Base-by-base conservation (phyloP, 2,329 filamentous ascomycete species). In the Aspergillus sp. region DNA sequence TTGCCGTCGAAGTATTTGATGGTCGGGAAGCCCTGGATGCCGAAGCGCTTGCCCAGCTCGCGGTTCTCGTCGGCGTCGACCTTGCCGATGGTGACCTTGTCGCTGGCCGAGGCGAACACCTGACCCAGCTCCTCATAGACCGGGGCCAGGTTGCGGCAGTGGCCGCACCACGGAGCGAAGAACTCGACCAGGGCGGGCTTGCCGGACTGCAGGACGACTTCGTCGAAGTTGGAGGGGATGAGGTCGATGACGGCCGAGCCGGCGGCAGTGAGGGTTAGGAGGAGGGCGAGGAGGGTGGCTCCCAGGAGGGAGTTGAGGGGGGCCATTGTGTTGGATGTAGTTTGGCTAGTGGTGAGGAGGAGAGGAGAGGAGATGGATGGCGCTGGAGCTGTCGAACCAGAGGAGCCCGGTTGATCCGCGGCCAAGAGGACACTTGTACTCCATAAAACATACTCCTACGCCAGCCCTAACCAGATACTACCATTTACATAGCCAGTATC, bases 1-100 rank as follows among this genome's bases (percentile, higher is more conserved):
- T 93, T 93, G 48, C 91, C 91, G 63, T 96, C 88, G 53, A 98
- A 98, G 74, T 77, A 98, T 67, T 98, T 98, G 53, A 98, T 68
- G 0, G 91, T 98, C 13, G 91, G 91, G 71, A 96, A 98, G 13
- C 93, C 93, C 64, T 91, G 81, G 30, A 98, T 75, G 26, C 82
- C 85, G 53, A 88, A 96, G 44, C 78, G 74, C 72, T 84, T 82
- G 47, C 88, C 89, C 42, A 98, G 69, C 12, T 75, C 68, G 61
- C 82, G 83, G 69, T 98, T 80, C 36, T 80, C 78, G 59, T 98
- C 91, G 37, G 89, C 91, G 57, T 98, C 88, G 47, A 98, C 88
- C 67, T 96, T 98, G 49, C 82, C 91, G 55, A 98, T 86, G 55
- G 80, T 79, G 34, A 98, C 76, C 53, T 80, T 79, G 57, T 79